Base-by-base conservation (phyloP, 1,284 basidiomycete genomes). In the Grifola frondosa region DNA sequence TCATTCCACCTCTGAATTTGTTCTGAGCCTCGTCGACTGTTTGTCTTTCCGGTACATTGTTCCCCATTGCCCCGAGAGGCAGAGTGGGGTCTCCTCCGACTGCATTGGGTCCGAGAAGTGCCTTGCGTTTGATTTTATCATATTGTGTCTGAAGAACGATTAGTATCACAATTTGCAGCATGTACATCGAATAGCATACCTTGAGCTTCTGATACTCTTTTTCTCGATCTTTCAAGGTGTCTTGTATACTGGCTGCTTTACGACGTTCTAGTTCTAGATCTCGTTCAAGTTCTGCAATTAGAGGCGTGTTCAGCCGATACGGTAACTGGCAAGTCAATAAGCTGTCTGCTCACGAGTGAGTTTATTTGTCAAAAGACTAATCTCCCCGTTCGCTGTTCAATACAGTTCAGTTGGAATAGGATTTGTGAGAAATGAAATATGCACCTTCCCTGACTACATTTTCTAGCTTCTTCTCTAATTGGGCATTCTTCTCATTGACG, bases 121-220 rank as follows among this genome's bases (percentile, higher is more conserved):
- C 77, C 58, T 80, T 89, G 46, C 88, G 78, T 67, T 89, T 91
- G 46, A 90, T 75, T 58, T 83, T 84, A 62, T 90, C 84, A 54
- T 80, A 77, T 54, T 83, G 79, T 22, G 68, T 66, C 87, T 89
- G 45, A 8, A 5, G 40, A 30, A 13, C 28, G 6, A 16, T 17
- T 22, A n/a, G 10, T n/a, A 21, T 3, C 16, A 1, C 1, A 16
- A 20, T 3, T n/a, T n/a, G n/a, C n/a, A n/a, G n/a, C n/a, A n/a
- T n/a, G n/a, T n/a, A n/a, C n/a, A n/a, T n/a, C n/a, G n/a, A n/a
- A n/a, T n/a, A n/a, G 48, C 58, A 21, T 33, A 80, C 89, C 72
- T 91, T 91, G 38, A 92, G 77, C 60, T 89, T 91, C 46, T 86
- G 84, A 58, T 91, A 92, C 53, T 91, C 90, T 56, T 87, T 90